These are phyloP conservation scores for Myxozyma geophila DNA, from an alignment of 805 yeast species.

Conservation along the genomic window DNA sequence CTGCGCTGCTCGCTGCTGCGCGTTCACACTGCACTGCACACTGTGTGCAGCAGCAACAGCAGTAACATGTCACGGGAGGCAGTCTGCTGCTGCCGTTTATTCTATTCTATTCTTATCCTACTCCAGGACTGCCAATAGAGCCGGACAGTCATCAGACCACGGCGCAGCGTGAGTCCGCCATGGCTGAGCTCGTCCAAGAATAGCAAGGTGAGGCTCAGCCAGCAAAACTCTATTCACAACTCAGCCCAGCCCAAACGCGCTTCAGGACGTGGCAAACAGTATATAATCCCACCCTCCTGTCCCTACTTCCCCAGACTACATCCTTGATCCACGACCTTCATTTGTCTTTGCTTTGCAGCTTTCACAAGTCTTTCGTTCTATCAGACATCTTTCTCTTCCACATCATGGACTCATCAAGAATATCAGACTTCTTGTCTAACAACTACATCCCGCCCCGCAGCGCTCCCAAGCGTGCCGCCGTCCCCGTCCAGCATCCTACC, in stretches of 20 bases:
- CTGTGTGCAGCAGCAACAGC: background rate
- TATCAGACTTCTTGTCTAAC: conserved; percentile 49
- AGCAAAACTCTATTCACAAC: no score
- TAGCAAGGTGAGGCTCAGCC: no score
- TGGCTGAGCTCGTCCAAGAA: no score
- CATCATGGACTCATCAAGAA: conserved; percentile 52
- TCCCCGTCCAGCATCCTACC: conserved; percentile 62
- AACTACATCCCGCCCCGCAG: conserved; percentile 54
- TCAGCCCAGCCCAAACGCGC: no score
- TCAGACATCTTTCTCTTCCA: background rate
- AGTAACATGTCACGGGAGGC: no score
- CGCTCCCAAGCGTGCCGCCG: conserved; percentile 33
- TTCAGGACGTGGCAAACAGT: background rate
- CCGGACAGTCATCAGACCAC: no score
- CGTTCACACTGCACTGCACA: background rate
- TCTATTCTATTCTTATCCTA: no score
- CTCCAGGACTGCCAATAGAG: no score
- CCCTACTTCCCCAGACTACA: background rate
- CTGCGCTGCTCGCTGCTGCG: no score
- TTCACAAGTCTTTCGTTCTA: background rate
- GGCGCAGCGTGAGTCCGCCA: no score
- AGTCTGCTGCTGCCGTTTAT: no score
- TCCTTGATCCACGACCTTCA: background rate
- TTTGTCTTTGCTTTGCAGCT: background rate
- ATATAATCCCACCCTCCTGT: background rate